Evolutionary conservation across 1,284 basidiomycete species (phyloP), one percentile per base, ranked within the genome.

Genomic region (Rhodotorula sp.): DNA sequence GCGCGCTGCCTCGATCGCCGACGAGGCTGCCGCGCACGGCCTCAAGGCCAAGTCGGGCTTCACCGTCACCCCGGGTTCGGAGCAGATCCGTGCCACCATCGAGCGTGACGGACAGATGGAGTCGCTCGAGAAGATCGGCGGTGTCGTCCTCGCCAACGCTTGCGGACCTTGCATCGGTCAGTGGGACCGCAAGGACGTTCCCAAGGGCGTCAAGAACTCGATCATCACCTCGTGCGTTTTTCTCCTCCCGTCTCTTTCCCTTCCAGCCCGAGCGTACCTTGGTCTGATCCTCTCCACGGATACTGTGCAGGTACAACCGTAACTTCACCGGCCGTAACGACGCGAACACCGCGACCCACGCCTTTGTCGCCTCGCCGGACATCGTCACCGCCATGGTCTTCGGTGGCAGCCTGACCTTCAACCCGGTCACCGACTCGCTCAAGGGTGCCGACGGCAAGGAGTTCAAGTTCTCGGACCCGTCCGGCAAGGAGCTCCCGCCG

Each of bases 311-410:
- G 26, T 99, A 99, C 89, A 99, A 99, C 89, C 94, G 96, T 83
- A 99, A 99, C 90, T 99, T 99, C 85, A 98, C 95, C 78, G 95
- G 94, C 73, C 93, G 95, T 82, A 99, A 99, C 84, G 96, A 99
- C 81, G 95, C 95, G 79, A 99, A 99, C 87, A 94, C 95, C 49
- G 94, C 93, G 74, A 99, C 96, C 62, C 95, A 98, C 83, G 94
- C 95, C 67, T 99, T 99, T 80, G 95, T 99, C 80, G 91, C 96
- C 66, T 98, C 95, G 68, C 95, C 96, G 67, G 96, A 98, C 81
- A 84, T 99, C 79, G 95, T 98, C 81, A 99, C 96, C 77, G 95
- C 96, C 75, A 89, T 99, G 87, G 89, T 91, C 71, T 98, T 98
- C 82, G 93, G 92, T 74, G 96, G 95, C 74, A 85, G 87, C 77